Percentiles rank a stretch among this genome's conserved stretches.
Evolutionary conservation across 2,329 filamentous ascomycete species (phyloP).

Genomic region (Fusarium sp.): DNA sequence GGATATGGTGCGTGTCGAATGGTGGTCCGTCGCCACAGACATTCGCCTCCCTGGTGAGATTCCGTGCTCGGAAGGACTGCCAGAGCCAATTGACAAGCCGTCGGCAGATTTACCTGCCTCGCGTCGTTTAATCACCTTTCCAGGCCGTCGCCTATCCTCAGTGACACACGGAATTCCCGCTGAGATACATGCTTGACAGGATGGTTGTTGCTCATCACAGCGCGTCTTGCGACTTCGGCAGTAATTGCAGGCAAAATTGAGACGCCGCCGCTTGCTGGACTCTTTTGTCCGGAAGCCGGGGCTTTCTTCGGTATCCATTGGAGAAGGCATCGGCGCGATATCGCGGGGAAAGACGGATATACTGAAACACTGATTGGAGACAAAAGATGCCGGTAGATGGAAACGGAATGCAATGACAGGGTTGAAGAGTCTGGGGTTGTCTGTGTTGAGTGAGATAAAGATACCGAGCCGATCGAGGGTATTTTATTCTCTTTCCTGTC

Average conservation of each 20-base stretch:
- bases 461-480: conserved; percentile 21
- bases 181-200: conserved; percentile 8
- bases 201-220: conserved; percentile 3
- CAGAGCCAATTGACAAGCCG: neutral
- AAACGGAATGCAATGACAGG: neutral
- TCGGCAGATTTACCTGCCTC: conserved; percentile 11
- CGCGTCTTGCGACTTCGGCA: conserved; percentile 15
- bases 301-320: conserved; percentile 19
- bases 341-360: neutral
- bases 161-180: neutral
- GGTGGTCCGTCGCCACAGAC: neutral
- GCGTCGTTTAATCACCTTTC: conserved; percentile 1
- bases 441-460: neutral
- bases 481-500: conserved; percentile 1
- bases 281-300: conserved; percentile 1
- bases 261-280: conserved; percentile 3
- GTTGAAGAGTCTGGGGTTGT: neutral
- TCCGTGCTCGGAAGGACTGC: neutral
- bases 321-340: conserved; percentile 8
- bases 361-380: neutral
- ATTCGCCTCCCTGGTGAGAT: fast-evolving
- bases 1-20: neutral
- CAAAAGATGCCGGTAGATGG: neutral
- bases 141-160: conserved; percentile 7
- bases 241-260: conserved; percentile 25